Evolutionary conservation across 371 early-diverging fungal species (phyloP).

Genomic region (Conidiobolus coronatus): DNA sequence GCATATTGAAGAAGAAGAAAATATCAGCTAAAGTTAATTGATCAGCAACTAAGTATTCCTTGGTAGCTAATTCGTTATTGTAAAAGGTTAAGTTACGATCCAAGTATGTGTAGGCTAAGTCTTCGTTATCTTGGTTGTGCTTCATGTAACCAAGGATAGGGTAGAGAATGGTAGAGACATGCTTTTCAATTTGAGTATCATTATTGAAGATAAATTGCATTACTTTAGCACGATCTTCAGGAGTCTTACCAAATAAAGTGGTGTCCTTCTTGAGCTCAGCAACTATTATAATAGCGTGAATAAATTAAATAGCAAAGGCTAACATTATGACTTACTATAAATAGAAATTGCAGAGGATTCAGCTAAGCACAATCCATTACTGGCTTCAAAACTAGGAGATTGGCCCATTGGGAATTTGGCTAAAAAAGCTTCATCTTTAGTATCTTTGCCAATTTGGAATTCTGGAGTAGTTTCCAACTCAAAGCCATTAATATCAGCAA

Average conservation of each 20-base stretch:
- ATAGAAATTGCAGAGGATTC: constrained; percentile 73
- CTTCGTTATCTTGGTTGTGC: constrained; percentile 40
- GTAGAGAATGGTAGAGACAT: constrained; percentile 27
- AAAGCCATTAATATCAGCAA: constrained; percentile 52
- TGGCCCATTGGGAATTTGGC: constrained; percentile 36
- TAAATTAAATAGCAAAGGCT: too few relatives aligned
- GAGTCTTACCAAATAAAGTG: constrained; percentile 32
- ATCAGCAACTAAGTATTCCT: constrained; percentile 83
- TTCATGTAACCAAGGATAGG: constrained; percentile 38
- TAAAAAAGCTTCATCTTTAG: constrained; percentile 52
- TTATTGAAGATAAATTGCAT: constrained; percentile 53
- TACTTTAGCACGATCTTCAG: constrained; percentile 49
- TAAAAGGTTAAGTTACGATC: constrained; percentile 34
- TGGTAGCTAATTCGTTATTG: constrained; percentile 45
- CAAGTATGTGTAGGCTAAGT: constrained; percentile 36
- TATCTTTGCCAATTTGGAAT: constrained; percentile 40
- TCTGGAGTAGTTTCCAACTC: constrained; percentile 29
- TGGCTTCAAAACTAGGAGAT: constrained; percentile 54
- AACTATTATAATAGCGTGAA: constrained; percentile 16
- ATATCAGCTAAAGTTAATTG: constrained; percentile 77
- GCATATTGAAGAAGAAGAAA: constrained; percentile 30
- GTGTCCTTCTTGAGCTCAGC: constrained; percentile 29
- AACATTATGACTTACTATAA: constrained; percentile 30
- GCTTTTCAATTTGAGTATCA: constrained; percentile 29
- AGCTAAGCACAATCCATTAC: constrained; percentile 22